Evolutionary conservation across 1,284 basidiomycete genomes (phyloP).

Genomic region (Tilletiaria anomala): DNA sequence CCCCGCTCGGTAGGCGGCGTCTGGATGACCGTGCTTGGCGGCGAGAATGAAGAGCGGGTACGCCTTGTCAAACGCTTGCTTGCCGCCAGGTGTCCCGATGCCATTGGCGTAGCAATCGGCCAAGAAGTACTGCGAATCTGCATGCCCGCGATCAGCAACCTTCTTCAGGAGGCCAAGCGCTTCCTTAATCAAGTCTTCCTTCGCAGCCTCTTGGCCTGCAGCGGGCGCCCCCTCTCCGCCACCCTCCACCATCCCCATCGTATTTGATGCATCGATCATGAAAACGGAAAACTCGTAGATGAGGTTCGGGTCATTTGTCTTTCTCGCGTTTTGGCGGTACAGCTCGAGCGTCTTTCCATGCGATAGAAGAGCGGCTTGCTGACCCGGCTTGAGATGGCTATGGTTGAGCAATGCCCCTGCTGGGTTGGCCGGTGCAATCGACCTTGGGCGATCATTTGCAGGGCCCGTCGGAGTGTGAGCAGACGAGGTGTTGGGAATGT

Average conservation of each 20-base stretch:
- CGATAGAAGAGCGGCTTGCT: conserved; percentile 75
- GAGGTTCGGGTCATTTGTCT: conserved; percentile 91
- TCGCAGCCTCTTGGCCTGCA: too few species aligned
- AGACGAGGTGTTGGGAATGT: too few species aligned
- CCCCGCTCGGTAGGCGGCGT: conserved; percentile 86
- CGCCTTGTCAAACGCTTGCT: conserved; percentile 91
- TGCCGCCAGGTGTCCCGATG: conserved; percentile 64
- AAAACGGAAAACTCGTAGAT: conserved; percentile 98
- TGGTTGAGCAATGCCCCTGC: too few species aligned
- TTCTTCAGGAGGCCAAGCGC: conserved; percentile 72
- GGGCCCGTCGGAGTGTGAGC: too few species aligned
- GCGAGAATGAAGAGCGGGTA: conserved; percentile 94
- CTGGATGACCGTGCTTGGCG: conserved; percentile 94
- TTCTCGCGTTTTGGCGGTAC: conserved; percentile 93
- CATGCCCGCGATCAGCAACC: conserved; percentile 81
- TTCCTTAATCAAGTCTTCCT: conserved; percentile 71
- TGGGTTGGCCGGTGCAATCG: too few species aligned
- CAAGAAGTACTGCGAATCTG: conserved; percentile 87
- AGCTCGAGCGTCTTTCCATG: conserved; percentile 91
- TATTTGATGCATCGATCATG: too few species aligned
- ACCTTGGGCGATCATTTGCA: too few species aligned
- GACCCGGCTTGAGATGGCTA: conserved; percentile 78
- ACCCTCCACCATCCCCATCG: too few species aligned
- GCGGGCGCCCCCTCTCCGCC: too few species aligned
- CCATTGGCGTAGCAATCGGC: conserved; percentile 97